phyloP scores from a whole-genome alignment of 331 rosid species.

The Acacia pycnantha region DNA sequence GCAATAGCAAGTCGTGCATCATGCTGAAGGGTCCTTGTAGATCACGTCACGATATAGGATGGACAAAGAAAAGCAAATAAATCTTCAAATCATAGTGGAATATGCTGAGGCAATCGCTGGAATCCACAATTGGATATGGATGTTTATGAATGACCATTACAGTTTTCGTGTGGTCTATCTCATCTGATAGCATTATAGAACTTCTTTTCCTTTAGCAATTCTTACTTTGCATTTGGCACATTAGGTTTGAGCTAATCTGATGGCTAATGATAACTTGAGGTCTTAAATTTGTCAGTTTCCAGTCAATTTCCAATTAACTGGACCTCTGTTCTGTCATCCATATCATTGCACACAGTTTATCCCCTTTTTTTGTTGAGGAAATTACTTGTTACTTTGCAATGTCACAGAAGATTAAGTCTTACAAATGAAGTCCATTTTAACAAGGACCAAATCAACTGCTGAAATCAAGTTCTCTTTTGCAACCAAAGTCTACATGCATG shows the following conservation, averaged over 20 bases:
- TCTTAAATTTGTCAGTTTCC: background rate
- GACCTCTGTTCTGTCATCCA: background rate
- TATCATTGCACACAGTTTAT: background rate
- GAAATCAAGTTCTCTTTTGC: conserved; percentile 8
- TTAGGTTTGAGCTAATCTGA: background rate
- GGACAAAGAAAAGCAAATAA: background rate
- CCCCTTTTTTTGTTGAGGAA: background rate
- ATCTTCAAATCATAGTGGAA: background rate
- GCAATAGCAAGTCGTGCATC: conserved; percentile 7
- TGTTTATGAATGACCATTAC: background rate
- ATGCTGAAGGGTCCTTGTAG: background rate
- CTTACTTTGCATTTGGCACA: background rate
- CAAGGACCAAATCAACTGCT: background rate
- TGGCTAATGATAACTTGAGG: background rate
- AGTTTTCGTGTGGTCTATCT: background rate
- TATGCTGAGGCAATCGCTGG: background rate
- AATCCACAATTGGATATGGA: background rate
- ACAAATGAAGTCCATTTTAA: background rate
- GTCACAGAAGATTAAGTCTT: background rate
- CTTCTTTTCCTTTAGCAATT: background rate
- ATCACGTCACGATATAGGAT: background rate
- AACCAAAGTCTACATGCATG: conserved; percentile 15
- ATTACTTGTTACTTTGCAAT: background rate
- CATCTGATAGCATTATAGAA: background rate
- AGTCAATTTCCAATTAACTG: background rate